Base-by-base conservation (phyloP, 2,329 filamentous ascomycete genomes). In the Venturia asperata region DNA sequence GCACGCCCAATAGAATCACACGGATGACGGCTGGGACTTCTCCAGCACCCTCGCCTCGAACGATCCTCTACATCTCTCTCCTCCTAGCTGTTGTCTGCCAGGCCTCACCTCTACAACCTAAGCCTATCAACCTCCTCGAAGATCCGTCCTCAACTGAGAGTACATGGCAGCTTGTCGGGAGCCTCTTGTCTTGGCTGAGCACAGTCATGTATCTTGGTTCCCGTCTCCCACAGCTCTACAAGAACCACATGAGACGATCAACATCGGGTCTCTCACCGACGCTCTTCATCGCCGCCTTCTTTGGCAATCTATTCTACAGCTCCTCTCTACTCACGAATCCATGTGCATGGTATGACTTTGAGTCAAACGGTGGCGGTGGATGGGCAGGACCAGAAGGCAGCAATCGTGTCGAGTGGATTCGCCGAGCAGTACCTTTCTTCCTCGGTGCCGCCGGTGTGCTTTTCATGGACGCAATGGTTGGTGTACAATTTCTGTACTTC, bases 301-400 rank as follows among this genome's bases (percentile, higher is more conserved):
- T 82, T 70, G 86, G 86, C 2, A 89, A 89, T 70, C 75, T 87
- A 52, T 88, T 87, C 77, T 89, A 89, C 76, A 86, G 84, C 11
- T 74, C 77, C 37, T 87, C 85, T 0, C 75, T 89, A 4, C 73
- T 86, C 42, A 82, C 85, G 2, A 88, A 88, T 70, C 86, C 86
- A 1, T 82, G 82, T 67, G 85, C 82, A 9, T 88, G 86, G 86
- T 73, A 73, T 61, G 78, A 84, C 68, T 84, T 82, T 64, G 76
- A 77, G 0, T 76, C 86, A 0, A 80, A 85, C 70, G 84, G 85
- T 27, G 77, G 79, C 9, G 80, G 83, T 61, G 84, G 84, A 65
- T 87, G 86, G 85, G 85, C 81, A 1, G 83, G 81, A 11, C 70
- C 73, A 1, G 75, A 81, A 11, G 86, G 86, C 3, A 86, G 80